A percentile compares a stretch with the other conserved stretches of the same genome.
Evolutionary conservation across 208 protist species (phyloP).

Genomic region (Crithidia acanthocephali): DNA sequence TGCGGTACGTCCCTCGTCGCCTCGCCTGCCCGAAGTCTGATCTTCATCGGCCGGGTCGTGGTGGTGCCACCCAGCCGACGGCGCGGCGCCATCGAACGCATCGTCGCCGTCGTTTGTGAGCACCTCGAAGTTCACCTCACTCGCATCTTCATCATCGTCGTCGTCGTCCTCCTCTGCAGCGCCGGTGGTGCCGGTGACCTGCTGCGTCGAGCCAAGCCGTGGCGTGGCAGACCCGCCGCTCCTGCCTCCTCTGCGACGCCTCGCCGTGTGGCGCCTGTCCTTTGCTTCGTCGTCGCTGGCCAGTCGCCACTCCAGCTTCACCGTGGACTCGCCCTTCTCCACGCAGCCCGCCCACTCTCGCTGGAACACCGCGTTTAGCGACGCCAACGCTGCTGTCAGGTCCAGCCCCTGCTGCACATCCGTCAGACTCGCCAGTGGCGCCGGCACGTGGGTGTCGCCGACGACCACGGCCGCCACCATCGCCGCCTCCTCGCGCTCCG

Average conservation of each 20-base stretch:
- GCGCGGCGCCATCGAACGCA: constrained; percentile 1
- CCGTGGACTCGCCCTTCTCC: constrained; percentile 38
- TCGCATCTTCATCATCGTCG: neutral
- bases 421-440: constrained; percentile 20
- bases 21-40: neutral
- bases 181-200: neutral
- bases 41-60: neutral
- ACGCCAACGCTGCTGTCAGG: constrained; percentile 21
- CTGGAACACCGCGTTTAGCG: constrained; percentile 56
- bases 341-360: constrained; percentile 60
- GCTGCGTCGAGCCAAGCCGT: neutral
- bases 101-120: neutral
- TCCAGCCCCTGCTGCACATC: constrained; percentile 28
- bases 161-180: neutral
- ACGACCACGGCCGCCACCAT: constrained; percentile 20
- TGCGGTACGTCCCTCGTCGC: neutral
- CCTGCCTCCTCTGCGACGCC: neutral
- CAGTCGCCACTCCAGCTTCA: constrained; percentile 33
- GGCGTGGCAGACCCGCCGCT: neutral
- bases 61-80: constrained; percentile 2
- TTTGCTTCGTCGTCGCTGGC: neutral
- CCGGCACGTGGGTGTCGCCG: constrained; percentile 1
- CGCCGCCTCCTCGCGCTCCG: constrained; percentile 20
- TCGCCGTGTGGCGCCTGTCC: neutral
- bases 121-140: neutral